phyloP scores from a whole-genome alignment of 352 stramenopile genomes.

The Pythium sp. region DNA sequence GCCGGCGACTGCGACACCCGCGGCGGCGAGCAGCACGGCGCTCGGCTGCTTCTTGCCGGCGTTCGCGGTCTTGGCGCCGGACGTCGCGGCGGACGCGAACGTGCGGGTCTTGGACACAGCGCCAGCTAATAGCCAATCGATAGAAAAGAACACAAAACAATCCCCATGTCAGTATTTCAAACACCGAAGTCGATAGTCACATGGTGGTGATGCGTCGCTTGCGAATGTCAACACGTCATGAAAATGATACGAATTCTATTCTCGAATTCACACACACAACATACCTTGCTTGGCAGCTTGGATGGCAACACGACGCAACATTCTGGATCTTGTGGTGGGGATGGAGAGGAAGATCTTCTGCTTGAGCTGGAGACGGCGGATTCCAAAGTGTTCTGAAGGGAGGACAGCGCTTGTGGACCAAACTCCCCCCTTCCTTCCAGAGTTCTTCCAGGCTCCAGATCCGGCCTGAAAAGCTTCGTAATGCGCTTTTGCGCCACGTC shows the following conservation, averaged over 20 bases:
- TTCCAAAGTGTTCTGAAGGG: slow-evolving; percentile 20
- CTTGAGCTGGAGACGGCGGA: slow-evolving; percentile 27
- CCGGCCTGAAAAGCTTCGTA: neutral
- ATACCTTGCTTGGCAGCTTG: slow-evolving; percentile 37
- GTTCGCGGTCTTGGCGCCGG: slow-evolving; percentile 22
- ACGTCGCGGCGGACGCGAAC: slow-evolving; percentile 40
- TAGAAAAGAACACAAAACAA: neutral
- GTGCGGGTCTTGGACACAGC: slow-evolving; percentile 46
- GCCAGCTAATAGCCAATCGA: slow-evolving; percentile 19
- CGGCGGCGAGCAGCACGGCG: slow-evolving; percentile 48
- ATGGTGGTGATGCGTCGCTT: neutral
- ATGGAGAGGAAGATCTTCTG: slow-evolving; percentile 10
- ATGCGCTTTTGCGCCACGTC: slow-evolving; percentile 3
- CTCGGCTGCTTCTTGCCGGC: slow-evolving; percentile 41
- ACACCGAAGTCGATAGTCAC: neutral
- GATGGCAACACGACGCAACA: slow-evolving; percentile 54
- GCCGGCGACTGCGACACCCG: slow-evolving; percentile 48
- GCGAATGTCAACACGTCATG: neutral
- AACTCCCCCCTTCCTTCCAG: slow-evolving; percentile 1
- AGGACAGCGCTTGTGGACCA: neutral
- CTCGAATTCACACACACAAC: neutral
- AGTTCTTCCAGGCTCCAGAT: neutral
- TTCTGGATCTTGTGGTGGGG: slow-evolving; percentile 16
- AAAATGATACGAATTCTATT: neutral
- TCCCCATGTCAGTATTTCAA: neutral